These are phyloP conservation scores for Trichophyton benhamiae DNA, from an alignment of 2,329 filamentous ascomycete species.

Conservation along the genomic window DNA sequence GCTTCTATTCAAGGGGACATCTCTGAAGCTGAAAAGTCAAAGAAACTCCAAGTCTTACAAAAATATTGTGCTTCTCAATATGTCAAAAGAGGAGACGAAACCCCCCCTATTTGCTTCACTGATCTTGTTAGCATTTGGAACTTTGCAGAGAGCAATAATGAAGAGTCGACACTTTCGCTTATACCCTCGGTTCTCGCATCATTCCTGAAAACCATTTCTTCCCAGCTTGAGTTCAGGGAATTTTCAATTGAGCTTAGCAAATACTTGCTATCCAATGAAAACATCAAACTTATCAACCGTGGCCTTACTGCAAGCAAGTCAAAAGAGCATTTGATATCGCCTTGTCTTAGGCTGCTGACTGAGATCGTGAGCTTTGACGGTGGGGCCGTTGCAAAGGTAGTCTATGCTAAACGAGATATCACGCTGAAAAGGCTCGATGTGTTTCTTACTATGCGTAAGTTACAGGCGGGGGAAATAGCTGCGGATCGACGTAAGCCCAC, in stretches of 20 bases:
- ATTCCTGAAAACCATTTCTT: slow-evolving; percentile 65
- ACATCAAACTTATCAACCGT: slow-evolving; percentile 66
- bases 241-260: slow-evolving; percentile 69
- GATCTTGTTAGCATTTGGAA: slow-evolving; percentile 84
- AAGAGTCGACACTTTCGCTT: slow-evolving; percentile 68
- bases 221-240: slow-evolving; percentile 58
- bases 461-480: slow-evolving; percentile 37
- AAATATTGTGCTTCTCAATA: slow-evolving; percentile 43
- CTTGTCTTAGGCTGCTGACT: slow-evolving; percentile 70
- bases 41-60: slow-evolving; percentile 34
- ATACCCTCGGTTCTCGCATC: slow-evolving; percentile 71
- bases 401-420: slow-evolving; percentile 65
- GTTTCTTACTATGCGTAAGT: slow-evolving; percentile 61
- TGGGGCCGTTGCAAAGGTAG: slow-evolving; percentile 60
- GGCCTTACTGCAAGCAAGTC: slow-evolving; percentile 67
- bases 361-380: slow-evolving; percentile 81
- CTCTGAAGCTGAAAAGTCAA: slow-evolving; percentile 22
- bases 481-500: slow-evolving; percentile 62
- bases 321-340: slow-evolving; percentile 81
- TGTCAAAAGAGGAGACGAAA: slow-evolving; percentile 38
- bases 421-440: slow-evolving; percentile 70
- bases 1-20: slow-evolving; percentile 27
- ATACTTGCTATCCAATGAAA: slow-evolving; percentile 65
- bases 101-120: slow-evolving; percentile 52
- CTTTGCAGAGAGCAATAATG: slow-evolving; percentile 65